Base-by-base conservation (phyloP, 805 yeast genomes). In the Saccharomyces jurei region DNA sequence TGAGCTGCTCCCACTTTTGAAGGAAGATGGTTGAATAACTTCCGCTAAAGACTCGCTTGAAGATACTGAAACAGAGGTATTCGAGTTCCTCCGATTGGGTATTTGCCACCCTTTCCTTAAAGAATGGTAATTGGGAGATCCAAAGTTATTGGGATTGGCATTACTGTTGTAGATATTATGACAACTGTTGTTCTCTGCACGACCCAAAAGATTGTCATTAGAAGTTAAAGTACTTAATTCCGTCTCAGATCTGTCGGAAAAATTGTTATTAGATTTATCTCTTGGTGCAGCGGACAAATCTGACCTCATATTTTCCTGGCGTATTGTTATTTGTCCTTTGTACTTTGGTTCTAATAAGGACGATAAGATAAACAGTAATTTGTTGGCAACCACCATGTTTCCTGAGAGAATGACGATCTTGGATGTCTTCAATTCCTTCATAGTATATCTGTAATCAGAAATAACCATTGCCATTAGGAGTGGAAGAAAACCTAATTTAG, bases 371-470 rank as follows among this genome's bases (percentile, higher is more conserved):
- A 80, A 81, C 0, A 81, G 70, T 53, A 82, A 67, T 61, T 81
- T 81, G 60, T 81, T 82, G 1, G 86, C 84, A 9, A 82, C 83
- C 6, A 77, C 77, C 36, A 82, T 80, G 61, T 82, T 82, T 14
- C 82, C 79, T 0, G 86, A 81, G 78, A 81, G 75, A 3, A 82
- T 72, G 1, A 81, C 81, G 1, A 82, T 72, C 48, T 85, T 71
- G 6, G 78, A 71, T n/a, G 74, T 65, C 46, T 73, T 76, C 25
- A 60, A 53, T 9, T 58, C 52, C 31, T 64, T 64, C 1, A 58
- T 50, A 3, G 61, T 53, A 11, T 62, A 60, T 14, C 58, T 60
- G 29, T 60, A 66, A 36, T 65, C 66, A 26, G 66, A 59, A 1
- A 67, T 52, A 4, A 67, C 51, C 31, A 64, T 64, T 4, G 71